A percentile compares a stretch with the other conserved stretches of the same genome.
Conservation (phyloP, 495 filamentous ascomycete genomes). For the Hamigera avellanea region DNA sequence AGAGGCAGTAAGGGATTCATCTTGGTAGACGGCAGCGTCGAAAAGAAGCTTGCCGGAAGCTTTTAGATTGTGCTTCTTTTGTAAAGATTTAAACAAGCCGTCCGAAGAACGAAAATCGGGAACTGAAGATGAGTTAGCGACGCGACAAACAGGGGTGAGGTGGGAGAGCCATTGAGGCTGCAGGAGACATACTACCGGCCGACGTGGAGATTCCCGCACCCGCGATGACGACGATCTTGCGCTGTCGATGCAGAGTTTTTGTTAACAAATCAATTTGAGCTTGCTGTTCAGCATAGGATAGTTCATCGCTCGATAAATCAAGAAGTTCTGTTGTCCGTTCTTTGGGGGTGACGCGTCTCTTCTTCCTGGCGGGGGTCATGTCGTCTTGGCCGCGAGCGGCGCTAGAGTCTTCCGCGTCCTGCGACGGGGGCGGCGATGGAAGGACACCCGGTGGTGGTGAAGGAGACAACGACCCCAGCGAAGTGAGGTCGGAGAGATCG, state of each 20-base stretch:
- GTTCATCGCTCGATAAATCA: conserved; percentile 44
- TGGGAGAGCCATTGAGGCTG: not conserved
- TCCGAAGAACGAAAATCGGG: conserved; percentile 90
- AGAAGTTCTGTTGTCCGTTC: conserved; percentile 68
- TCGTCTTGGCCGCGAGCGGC: conserved; percentile 38
- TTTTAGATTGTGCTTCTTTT: conserved; percentile 79
- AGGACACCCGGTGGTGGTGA: conserved; percentile 43
- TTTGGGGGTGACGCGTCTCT: conserved; percentile 55
- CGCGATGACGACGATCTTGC: conserved; percentile 93
- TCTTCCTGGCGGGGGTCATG: conserved; percentile 60
- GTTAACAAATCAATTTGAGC: conserved; percentile 55
- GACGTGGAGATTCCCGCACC: conserved; percentile 95
- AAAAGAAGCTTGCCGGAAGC: conserved; percentile 92
- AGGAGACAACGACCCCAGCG: conserved; percentile 39
- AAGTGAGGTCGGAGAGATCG: conserved; percentile 46
- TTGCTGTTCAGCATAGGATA: conserved; percentile 37
- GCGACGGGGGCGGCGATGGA: conserved; percentile 47
- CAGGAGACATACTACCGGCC: conserved; percentile 67
- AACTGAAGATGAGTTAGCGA: conserved; percentile 41
- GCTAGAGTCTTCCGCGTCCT: conserved; percentile 37
- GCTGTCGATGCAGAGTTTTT: conserved; percentile 70
- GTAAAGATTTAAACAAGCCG: conserved; percentile 75
- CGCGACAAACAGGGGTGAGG: not conserved
- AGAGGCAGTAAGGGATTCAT: conserved; percentile 70
- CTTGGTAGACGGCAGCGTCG: conserved; percentile 92